Evolutionary conservation across 2,329 filamentous ascomycete genomes (phyloP).

Genomic region (Colletotrichum sp.): DNA sequence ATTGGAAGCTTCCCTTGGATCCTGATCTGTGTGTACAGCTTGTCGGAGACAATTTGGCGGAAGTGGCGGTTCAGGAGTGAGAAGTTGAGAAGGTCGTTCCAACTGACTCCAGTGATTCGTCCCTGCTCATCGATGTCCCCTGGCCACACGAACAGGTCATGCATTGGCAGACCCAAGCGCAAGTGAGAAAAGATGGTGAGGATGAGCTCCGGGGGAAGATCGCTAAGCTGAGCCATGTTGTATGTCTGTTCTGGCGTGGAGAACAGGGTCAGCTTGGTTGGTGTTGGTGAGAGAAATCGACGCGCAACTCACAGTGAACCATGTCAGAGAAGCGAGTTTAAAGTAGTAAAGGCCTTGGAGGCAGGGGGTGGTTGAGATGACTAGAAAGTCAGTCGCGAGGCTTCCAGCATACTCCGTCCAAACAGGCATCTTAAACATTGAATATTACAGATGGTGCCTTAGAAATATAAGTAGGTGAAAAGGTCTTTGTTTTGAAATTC

Average conservation of each 20-base stretch:
- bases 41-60: not conserved
- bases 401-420: not conserved
- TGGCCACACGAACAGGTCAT: not conserved
- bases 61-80: not conserved
- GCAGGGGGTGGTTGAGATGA: not conserved
- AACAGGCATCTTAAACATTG: not conserved
- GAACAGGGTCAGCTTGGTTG: not conserved
- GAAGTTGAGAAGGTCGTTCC: not conserved
- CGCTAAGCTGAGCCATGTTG: not conserved
- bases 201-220: not conserved
- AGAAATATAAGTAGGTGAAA: not conserved
- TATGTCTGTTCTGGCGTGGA: accelerated
- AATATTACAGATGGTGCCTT: not conserved
- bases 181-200: not conserved
- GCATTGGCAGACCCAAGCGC: not conserved
- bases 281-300: not conserved
- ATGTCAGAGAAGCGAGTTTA: not conserved
- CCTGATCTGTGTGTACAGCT: not conserved
- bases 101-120: not conserved
- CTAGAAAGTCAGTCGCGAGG: not conserved
- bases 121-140: not conserved
- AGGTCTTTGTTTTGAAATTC: not conserved
- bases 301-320: not conserved
- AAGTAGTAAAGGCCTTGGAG: not conserved
- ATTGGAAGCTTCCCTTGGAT: not conserved